Conservation (phyloP, 352 stramenopile species). For the Globisporangium cederbergense region DNA sequence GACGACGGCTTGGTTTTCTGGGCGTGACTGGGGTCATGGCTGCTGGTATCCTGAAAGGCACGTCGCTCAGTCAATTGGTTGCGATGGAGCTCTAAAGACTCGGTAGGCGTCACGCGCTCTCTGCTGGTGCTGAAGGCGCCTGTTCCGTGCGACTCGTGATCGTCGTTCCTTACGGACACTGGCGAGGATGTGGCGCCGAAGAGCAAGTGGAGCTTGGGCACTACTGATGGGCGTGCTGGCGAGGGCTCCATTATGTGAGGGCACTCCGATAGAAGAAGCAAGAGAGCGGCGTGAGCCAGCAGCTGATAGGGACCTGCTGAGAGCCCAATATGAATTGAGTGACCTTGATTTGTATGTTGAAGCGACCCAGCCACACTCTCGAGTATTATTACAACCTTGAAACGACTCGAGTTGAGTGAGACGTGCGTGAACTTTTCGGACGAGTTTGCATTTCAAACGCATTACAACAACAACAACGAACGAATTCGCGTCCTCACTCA, state of each 20-base stretch:
- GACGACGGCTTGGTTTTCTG: neutral
- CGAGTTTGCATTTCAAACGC: neutral
- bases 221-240: conserved; percentile 1
- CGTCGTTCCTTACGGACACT: neutral
- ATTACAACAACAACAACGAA: too few relatives aligned
- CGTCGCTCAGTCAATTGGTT: conserved; percentile 1
- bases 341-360: too few relatives aligned
- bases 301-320: too few relatives aligned
- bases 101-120: neutral
- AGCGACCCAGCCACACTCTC: too few relatives aligned
- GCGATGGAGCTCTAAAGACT: neutral
- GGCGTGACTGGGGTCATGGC: neutral
- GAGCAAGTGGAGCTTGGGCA: conserved; percentile 20
- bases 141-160: neutral
- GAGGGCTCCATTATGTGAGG: conserved; percentile 16
- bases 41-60: neutral
- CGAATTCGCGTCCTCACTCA: neutral
- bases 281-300: too few relatives aligned
- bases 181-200: neutral
- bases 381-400: neutral
- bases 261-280: neutral
- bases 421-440: too few relatives aligned
- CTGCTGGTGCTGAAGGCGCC: neutral
- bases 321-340: too few relatives aligned
- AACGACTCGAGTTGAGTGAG: neutral